A percentile compares a stretch with the other conserved stretches of the same genome.
Evolutionary conservation across 2,329 filamentous ascomycete genomes (phyloP).

Genomic region (Clarireedia paspali): DNA sequence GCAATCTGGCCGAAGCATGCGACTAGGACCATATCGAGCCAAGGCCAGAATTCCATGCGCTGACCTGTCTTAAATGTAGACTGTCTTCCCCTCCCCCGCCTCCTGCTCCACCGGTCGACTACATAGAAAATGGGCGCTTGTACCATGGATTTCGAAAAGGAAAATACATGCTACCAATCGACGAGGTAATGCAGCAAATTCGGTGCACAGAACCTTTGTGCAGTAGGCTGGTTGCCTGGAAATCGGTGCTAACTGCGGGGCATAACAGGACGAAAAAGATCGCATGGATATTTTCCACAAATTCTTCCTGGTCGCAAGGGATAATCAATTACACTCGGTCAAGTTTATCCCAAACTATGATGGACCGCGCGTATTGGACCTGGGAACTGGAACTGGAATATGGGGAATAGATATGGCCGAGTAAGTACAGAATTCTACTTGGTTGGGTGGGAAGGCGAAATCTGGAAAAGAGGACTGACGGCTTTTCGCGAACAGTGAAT

Average conservation of each 20-base stretch:
- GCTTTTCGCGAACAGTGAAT: conserved; percentile 7
- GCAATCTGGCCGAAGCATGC: neutral
- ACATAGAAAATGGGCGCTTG: conserved; percentile 57
- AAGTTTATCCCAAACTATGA: conserved; percentile 23
- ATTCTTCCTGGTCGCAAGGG: conserved; percentile 59
- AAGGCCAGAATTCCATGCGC: neutral
- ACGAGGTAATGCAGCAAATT: conserved; percentile 48
- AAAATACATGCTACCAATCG: conserved; percentile 70
- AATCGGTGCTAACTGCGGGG: conserved; percentile 11
- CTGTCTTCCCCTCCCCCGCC: neutral
- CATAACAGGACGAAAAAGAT: conserved; percentile 57
- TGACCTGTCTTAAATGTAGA: neutral
- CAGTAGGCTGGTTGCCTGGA: neutral
- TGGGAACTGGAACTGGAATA: conserved; percentile 84
- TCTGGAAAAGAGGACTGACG: conserved; percentile 1
- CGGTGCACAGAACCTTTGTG: too few relatives aligned
- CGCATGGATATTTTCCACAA: conserved; percentile 78
- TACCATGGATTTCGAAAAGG: conserved; percentile 63
- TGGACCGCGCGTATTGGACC: conserved; percentile 45
- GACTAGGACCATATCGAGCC: neutral
- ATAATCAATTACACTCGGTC: conserved; percentile 35
- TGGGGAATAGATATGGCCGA: conserved; percentile 85
- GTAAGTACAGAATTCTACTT: conserved; percentile 37
- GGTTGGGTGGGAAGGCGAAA: neutral
- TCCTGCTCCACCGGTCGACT: conserved; percentile 32